Conservation (phyloP, 1,284 basidiomycete species). For the Malassezia globosa region DNA sequence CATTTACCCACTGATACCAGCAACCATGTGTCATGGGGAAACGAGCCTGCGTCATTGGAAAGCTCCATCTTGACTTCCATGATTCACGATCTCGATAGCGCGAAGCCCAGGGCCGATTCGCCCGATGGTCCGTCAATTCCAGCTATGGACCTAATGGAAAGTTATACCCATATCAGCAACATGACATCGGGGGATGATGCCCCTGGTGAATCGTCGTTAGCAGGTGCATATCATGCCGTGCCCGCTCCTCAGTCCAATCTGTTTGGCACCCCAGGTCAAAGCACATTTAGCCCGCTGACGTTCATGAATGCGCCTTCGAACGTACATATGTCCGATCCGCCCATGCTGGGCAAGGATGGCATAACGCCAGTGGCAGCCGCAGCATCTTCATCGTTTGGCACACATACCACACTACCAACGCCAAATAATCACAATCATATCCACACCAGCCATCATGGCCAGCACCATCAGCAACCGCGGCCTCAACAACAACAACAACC, state of each 20-base stretch:
- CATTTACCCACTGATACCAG: not conserved
- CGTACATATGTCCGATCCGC: not conserved
- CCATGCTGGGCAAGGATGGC: not conserved
- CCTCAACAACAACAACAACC: no score
- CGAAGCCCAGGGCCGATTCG: slow-evolving; percentile 24
- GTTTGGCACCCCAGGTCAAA: not conserved
- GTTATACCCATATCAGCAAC: slow-evolving; percentile 12
- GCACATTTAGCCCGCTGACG: not conserved
- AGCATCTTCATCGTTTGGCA: not conserved
- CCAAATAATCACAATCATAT: not conserved
- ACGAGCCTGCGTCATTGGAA: slow-evolving; percentile 64
- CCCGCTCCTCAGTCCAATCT: not conserved
- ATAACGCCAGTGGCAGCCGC: not conserved
- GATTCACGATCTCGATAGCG: slow-evolving; percentile 50
- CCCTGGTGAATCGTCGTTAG: not conserved
- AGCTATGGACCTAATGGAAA: slow-evolving; percentile 30
- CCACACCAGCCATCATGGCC: not conserved
- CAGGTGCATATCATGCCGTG: no score
- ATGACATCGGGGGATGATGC: not conserved
- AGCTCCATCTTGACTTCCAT: slow-evolving; percentile 86
- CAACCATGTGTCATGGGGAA: not conserved
- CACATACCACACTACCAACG: not conserved
- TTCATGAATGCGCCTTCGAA: not conserved
- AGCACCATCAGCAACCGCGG: no score
- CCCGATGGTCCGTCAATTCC: slow-evolving; percentile 28